These are phyloP conservation scores for Boletellus ananiceps DNA, from an alignment of 768 basidiomycete species.

Conservation along the genomic window DNA sequence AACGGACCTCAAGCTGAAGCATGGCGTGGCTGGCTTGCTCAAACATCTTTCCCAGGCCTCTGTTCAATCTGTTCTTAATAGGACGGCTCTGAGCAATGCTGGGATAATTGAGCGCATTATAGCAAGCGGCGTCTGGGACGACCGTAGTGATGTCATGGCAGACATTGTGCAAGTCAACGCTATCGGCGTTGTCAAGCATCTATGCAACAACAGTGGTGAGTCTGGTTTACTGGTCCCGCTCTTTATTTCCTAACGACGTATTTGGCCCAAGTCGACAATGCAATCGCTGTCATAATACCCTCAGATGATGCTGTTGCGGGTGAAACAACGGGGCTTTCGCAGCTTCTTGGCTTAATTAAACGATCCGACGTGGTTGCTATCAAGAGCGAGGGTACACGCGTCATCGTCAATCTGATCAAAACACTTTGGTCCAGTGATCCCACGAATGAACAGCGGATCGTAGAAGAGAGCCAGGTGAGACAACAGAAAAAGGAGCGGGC, in stretches of 20 bases:
- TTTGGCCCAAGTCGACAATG: slow-evolving; percentile 38
- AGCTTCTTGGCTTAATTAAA: slow-evolving; percentile 68
- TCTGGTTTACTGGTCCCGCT: not conserved
- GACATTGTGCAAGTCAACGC: slow-evolving; percentile 85
- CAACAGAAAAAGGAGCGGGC: slow-evolving; percentile 51
- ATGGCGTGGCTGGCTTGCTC: slow-evolving; percentile 81
- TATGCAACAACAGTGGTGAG: slow-evolving; percentile 74
- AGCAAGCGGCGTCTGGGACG: slow-evolving; percentile 63
- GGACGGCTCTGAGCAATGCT: slow-evolving; percentile 53
- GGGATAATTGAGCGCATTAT: slow-evolving; percentile 60
- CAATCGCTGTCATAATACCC: slow-evolving; percentile 49
- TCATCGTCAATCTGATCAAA: slow-evolving; percentile 81
- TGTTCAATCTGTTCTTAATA: slow-evolving; percentile 54
- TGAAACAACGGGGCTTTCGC: slow-evolving; percentile 50
- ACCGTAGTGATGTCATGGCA: slow-evolving; percentile 70
- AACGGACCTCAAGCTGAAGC: slow-evolving; percentile 79
- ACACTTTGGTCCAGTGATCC: slow-evolving; percentile 63
- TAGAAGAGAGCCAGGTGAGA: slow-evolving; percentile 36
- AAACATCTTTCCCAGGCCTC: slow-evolving; percentile 79
- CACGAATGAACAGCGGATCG: slow-evolving; percentile 23
- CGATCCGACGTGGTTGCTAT: slow-evolving; percentile 79
- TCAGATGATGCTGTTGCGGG: slow-evolving; percentile 25
- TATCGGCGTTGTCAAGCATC: slow-evolving; percentile 84
- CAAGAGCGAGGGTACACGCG: slow-evolving; percentile 86
- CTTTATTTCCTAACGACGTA: slow-evolving; percentile 29